phyloP scores from a whole-genome alignment of 2,329 filamentous ascomycete genomes.

The Fusarium verticillioides region DNA sequence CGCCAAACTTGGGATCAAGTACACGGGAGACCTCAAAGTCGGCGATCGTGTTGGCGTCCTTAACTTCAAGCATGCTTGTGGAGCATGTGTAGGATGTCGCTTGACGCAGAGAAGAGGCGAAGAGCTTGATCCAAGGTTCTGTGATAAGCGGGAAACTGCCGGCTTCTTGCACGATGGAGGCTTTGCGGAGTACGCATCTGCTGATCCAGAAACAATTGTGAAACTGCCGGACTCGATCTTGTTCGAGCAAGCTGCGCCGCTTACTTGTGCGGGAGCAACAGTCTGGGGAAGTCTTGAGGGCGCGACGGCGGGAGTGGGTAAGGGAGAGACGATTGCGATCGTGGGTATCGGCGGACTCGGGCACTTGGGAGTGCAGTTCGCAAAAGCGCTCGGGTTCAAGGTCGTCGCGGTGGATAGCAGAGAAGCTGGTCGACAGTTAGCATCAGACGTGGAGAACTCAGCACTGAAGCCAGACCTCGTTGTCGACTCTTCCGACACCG shows the following conservation, averaged over 20 bases:
- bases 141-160: not conserved
- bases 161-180: constrained; percentile 14
- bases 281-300: constrained; percentile 10
- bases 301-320: not conserved
- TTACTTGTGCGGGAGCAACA: constrained; percentile 13
- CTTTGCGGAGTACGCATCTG: constrained; percentile 4
- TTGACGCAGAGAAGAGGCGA: not conserved
- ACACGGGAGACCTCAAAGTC: not conserved
- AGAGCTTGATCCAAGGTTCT: constrained; percentile 7
- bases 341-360: constrained; percentile 5
- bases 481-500: constrained; percentile 2
- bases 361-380: constrained; percentile 9
- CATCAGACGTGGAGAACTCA: not conserved
- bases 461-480: not conserved
- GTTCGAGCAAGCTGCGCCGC: constrained; percentile 5
- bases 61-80: constrained; percentile 15
- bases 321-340: not conserved
- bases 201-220: not conserved
- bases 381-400: constrained; percentile 8
- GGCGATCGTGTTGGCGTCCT: constrained; percentile 6
- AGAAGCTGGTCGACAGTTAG: constrained; percentile 10
- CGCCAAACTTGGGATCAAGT: not conserved
- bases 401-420: constrained; percentile 10
- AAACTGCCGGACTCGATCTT: not conserved
- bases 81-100: constrained; percentile 3